These are phyloP conservation scores for Vigna hirtella DNA, from an alignment of 306 rosid genomes.

Conservation along the genomic window DNA sequence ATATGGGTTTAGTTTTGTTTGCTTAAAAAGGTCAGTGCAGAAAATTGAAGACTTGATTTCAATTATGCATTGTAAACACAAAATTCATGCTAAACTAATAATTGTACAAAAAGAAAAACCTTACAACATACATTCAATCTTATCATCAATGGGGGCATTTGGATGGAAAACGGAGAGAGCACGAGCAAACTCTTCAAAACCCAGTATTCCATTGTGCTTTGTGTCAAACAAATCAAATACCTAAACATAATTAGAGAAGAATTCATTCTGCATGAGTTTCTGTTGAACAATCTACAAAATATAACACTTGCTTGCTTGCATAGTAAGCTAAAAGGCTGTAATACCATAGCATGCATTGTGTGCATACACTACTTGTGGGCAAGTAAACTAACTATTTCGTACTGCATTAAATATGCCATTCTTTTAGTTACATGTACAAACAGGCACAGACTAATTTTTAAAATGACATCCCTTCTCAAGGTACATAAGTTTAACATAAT, in stretches of 20 bases:
- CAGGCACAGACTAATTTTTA: neutral
- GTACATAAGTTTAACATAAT: neutral
- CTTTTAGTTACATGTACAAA: neutral
- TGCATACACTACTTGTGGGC: neutral
- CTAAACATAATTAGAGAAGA: constrained; percentile 42
- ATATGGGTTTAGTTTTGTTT: constrained; percentile 15
- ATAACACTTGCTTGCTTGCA: neutral
- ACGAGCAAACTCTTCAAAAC: constrained; percentile 98
- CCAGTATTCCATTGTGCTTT: constrained; percentile 96
- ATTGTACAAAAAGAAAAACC: neutral
- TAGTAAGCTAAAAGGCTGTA: constrained; percentile 11
- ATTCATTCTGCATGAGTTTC: neutral
- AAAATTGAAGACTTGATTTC: constrained; percentile 23
- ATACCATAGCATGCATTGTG: constrained; percentile 14
- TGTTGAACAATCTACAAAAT: constrained; percentile 23
- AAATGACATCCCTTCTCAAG: neutral
- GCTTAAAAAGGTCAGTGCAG: constrained; percentile 1
- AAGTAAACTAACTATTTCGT: neutral
- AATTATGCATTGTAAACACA: neutral
- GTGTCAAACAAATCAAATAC: constrained; percentile 97
- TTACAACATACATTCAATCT: constrained; percentile 81
- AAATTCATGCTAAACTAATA: constrained; percentile 9
- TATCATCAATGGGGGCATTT: constrained; percentile 93
- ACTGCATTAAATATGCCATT: neutral
- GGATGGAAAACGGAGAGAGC: constrained; percentile 98